Conservation (phyloP, 768 basidiomycete species). For the Hirschioporus abietinus region DNA sequence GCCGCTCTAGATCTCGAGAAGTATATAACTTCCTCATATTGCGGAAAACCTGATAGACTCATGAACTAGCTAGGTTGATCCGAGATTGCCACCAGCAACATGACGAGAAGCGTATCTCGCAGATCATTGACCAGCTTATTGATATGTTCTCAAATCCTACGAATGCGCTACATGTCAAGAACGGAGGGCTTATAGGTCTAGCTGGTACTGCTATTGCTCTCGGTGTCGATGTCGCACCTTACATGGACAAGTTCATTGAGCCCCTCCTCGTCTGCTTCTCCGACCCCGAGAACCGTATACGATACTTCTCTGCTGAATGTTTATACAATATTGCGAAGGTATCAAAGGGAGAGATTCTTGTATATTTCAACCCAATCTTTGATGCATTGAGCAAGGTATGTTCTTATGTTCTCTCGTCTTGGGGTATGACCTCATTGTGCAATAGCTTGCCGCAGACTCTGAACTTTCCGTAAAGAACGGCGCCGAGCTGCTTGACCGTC, state of each 20-base stretch:
- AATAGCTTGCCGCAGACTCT: constrained; percentile 90
- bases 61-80: constrained; percentile 51
- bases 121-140: constrained; percentile 91
- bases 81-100: constrained; percentile 80
- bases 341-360: constrained; percentile 92
- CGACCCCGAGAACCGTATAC: constrained; percentile 90
- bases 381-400: constrained; percentile 93
- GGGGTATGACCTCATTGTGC: constrained; percentile 8
- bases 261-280: constrained; percentile 88
- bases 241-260: constrained; percentile 90
- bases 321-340: constrained; percentile 98
- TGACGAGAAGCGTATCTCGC: constrained; percentile 73
- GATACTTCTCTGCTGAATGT: constrained; percentile 97
- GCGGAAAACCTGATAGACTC: constrained; percentile 11
- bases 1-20: constrained; percentile 96
- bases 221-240: constrained; percentile 87
- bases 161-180: constrained; percentile 84
- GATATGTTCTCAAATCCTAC: constrained; percentile 85
- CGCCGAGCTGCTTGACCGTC: constrained; percentile 90
- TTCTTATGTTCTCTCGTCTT: constrained; percentile 9
- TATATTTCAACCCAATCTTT: constrained; percentile 98
- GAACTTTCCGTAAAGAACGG: constrained; percentile 97
- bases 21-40: constrained; percentile 34
- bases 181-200: constrained; percentile 93
- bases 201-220: constrained; percentile 97